Evolutionary conservation across 2,329 filamentous ascomycete genomes (phyloP).

Genomic region (Clonostachys solani): DNA sequence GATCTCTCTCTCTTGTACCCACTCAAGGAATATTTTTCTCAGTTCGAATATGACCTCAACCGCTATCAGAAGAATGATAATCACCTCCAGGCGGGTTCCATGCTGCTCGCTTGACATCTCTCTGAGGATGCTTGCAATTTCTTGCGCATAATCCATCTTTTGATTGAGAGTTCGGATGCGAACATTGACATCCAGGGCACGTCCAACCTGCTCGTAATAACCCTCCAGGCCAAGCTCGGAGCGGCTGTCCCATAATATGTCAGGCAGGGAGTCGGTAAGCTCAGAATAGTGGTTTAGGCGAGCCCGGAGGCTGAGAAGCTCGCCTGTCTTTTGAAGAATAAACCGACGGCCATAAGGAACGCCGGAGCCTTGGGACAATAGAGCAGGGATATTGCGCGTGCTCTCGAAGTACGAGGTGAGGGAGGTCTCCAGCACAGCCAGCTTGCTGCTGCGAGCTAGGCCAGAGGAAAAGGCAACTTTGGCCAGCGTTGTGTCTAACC

Average conservation of each 20-base stretch:
- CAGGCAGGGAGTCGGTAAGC: conserved; percentile 88
- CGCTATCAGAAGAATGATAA: conserved; percentile 89
- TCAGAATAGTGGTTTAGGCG: conserved; percentile 97
- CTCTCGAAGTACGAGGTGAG: conserved; percentile 82
- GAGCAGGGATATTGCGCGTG: conserved; percentile 75
- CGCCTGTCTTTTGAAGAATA: conserved; percentile 89
- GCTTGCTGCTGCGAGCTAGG: conserved; percentile 85
- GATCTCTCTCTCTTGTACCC: conserved; percentile 29
- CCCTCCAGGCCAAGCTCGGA: conserved; percentile 87
- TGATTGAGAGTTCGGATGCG: conserved; percentile 90
- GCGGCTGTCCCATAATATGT: conserved; percentile 92
- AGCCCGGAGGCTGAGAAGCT: conserved; percentile 82
- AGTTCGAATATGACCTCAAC: conserved; percentile 91
- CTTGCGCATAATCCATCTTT: conserved; percentile 96
- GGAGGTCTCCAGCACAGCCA: conserved; percentile 84
- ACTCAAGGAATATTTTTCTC: conserved; percentile 65
- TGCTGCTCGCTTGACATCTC: conserved; percentile 90
- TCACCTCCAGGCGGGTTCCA: conserved; percentile 84
- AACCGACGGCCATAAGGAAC: conserved; percentile 56
- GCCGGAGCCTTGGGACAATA: conserved; percentile 61
- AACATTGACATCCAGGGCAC: conserved; percentile 84
- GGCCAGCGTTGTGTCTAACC: conserved; percentile 64
- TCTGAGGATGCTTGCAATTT: conserved; percentile 84
- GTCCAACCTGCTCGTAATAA: conserved; percentile 92
- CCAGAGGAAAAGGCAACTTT: conserved; percentile 97